phyloP scores from a whole-genome alignment of 164 flowering plant species.

The Vitis riparia region DNA sequence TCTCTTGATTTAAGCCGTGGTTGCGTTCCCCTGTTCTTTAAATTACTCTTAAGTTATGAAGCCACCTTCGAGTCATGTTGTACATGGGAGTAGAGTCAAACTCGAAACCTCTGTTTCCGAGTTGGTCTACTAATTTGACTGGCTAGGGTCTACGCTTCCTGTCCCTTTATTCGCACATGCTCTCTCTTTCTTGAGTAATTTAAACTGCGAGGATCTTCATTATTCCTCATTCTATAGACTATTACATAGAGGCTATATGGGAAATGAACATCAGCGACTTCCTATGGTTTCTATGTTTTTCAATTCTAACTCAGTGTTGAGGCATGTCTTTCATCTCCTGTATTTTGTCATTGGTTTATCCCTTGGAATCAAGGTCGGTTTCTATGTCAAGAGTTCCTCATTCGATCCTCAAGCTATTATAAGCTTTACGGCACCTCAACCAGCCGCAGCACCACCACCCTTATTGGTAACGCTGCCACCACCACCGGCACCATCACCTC shows the following conservation, averaged over 20 bases:
- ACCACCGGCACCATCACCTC: background rate
- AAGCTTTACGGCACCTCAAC: background rate
- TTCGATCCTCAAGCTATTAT: background rate
- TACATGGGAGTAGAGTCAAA: background rate
- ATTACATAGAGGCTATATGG: constrained; percentile 1
- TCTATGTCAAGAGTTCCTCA: constrained; percentile 4
- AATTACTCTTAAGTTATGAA: background rate
- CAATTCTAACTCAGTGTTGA: background rate
- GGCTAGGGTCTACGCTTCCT: background rate
- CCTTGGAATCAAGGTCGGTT: constrained; percentile 10
- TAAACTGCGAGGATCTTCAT: no score
- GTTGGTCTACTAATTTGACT: background rate
- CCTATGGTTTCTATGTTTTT: constrained; percentile 1
- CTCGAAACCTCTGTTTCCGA: background rate
- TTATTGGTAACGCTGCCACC: background rate
- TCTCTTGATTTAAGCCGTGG: background rate
- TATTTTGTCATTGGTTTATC: constrained; percentile 19
- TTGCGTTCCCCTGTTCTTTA: background rate
- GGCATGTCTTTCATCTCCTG: constrained; percentile 1
- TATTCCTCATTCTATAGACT: background rate
- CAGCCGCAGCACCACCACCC: background rate
- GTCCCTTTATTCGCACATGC: background rate
- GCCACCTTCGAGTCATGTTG: background rate
- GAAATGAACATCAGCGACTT: constrained; percentile 2
- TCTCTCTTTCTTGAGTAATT: background rate